A percentile compares a stretch with the other conserved stretches of the same genome.
Evolutionary conservation across 208 protist genomes (phyloP).

Genomic region (Leishmania mexicana): DNA sequence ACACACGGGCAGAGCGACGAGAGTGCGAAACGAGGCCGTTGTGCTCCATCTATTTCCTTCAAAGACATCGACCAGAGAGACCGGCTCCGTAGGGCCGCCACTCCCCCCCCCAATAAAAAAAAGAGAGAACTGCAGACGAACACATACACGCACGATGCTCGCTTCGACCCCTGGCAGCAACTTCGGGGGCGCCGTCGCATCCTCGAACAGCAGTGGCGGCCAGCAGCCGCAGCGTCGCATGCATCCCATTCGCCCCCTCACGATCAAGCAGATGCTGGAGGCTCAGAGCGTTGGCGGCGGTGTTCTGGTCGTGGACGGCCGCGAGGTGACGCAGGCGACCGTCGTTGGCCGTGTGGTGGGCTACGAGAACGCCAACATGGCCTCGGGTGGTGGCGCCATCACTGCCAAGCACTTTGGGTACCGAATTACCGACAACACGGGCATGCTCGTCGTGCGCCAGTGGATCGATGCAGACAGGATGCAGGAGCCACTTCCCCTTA

Average conservation of each 20-base stretch:
- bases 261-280: slow-evolving; percentile 88
- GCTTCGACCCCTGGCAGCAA: slow-evolving; percentile 31
- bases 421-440: slow-evolving; percentile 86
- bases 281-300: slow-evolving; percentile 86
- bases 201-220: slow-evolving; percentile 3
- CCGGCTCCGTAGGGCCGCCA: background rate
- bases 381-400: slow-evolving; percentile 50
- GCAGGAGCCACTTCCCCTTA: slow-evolving; percentile 70
- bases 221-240: slow-evolving; percentile 73
- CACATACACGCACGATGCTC: slow-evolving; percentile 14
- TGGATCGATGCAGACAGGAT: slow-evolving; percentile 74
- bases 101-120: background rate
- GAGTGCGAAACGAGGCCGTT: background rate
- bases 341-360: slow-evolving; percentile 84
- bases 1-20: background rate
- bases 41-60: background rate
- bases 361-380: slow-evolving; percentile 72
- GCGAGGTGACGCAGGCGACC: slow-evolving; percentile 86
- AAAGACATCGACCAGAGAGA: background rate
- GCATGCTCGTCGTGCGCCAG: slow-evolving; percentile 79
- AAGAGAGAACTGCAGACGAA: background rate
- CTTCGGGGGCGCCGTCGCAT: slow-evolving; percentile 27
- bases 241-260: slow-evolving; percentile 87
- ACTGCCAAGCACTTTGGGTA: slow-evolving; percentile 91
- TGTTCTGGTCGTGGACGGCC: slow-evolving; percentile 88